Base-by-base conservation (phyloP, 192 early-diverging fungal species). In the Helicostylum pulchrum region DNA sequence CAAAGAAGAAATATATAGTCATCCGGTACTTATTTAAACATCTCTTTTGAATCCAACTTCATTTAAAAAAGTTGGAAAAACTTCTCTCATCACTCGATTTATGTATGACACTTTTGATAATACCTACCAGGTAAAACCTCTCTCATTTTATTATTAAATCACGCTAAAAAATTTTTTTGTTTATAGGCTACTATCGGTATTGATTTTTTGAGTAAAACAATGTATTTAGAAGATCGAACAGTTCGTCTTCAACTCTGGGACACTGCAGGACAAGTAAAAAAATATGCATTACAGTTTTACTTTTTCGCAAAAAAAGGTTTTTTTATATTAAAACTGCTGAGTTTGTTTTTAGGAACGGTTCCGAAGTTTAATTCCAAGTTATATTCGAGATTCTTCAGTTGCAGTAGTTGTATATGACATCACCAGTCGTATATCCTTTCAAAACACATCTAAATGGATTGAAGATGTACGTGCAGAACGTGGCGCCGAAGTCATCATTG, bases 91-190 rank as follows among this genome's bases (percentile, higher is more conserved):
- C 66, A 99, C 96, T 15, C 87, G 97, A 30, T 99, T 99, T 79
- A 99, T 99, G 96, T 98, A 99, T 75, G 97, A 99, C 69, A 98
- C 94, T n/a, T 99, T 99, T 74, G 96, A 99, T 85, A 95, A 94
- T 66, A 94, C 94, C 39, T 98, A 99, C 79, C 94, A 91, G 76
- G 83, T 87, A 78, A 32, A 42, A 8, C 11, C 21, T 19, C 26
- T 30, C 6, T 31, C 36, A 55, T 17, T 56, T 52, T 32, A 39
- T 53, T 44, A 17, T n/a, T 34, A 8, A 53, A 39, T 36, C 45
- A 47, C 34, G 15, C 4, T 44, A 32, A 8, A 43, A 31, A n/a
- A 39, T 75, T 4, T 50, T 48, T 48, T 15, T 20, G 17, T 46
- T n/a, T 20, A 20, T 67, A 93, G 92, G 92, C 97, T 15, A 99